Percentiles rank a stretch among this genome's conserved stretches.
phyloP scores from a whole-genome alignment of 2,329 filamentous ascomycete species.

The Trichoderma gracile region DNA sequence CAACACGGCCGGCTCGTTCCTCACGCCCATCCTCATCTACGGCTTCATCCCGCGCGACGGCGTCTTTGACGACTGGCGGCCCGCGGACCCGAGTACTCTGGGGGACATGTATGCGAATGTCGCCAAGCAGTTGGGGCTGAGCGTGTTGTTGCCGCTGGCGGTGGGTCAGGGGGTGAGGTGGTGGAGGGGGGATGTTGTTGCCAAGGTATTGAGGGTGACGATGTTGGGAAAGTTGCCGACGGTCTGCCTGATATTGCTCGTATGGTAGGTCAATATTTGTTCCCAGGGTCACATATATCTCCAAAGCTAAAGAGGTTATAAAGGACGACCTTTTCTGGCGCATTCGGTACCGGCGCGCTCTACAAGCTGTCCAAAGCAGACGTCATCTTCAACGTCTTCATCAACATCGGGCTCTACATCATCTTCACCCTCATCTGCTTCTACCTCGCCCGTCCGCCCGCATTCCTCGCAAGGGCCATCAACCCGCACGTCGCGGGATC shows the following conservation, averaged over 20 bases:
- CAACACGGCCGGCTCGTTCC: conserved; percentile 67
- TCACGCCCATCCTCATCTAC: conserved; percentile 64
- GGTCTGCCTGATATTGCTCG: conserved; percentile 49
- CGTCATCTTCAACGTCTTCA: conserved; percentile 66
- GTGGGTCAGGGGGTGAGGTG: conserved; percentile 62
- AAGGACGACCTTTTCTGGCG: conserved; percentile 68
- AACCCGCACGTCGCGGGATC: conserved; percentile 41
- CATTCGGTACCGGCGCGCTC: conserved; percentile 65
- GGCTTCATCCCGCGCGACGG: conserved; percentile 56
- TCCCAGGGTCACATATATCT: no score
- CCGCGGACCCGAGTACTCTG: conserved; percentile 54
- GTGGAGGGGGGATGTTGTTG: conserved; percentile 52
- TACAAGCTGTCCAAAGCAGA: conserved; percentile 58
- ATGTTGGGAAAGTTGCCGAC: conserved; percentile 53
- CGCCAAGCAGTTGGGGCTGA: conserved; percentile 67
- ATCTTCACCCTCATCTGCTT: conserved; percentile 65
- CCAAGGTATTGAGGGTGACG: conserved; percentile 55
- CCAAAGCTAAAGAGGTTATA: conserved; percentile 16
- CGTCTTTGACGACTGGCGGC: conserved; percentile 59
- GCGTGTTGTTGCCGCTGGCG: conserved; percentile 63
- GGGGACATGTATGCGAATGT: conserved; percentile 65
- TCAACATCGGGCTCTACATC: conserved; percentile 64
- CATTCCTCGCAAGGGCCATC: conserved; percentile 35
- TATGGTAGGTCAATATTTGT: conserved; percentile 44
- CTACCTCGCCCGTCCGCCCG: conserved; percentile 48